Evolutionary conservation across 1,284 basidiomycete genomes (phyloP), one percentile per base, ranked within the genome.

Genomic region (Ganoderma resinaceum): DNA sequence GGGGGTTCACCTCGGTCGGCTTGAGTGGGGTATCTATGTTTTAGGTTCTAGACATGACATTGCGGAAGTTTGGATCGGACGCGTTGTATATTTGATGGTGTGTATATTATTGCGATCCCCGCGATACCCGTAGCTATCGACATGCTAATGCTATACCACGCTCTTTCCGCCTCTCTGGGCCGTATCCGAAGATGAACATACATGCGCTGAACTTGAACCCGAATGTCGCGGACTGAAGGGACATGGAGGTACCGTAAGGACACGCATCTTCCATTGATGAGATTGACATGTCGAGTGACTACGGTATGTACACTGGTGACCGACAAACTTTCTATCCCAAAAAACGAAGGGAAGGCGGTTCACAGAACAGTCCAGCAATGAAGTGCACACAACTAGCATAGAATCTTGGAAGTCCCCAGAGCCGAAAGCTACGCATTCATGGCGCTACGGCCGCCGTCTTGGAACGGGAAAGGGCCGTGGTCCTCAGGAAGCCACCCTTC

Each of bases 121-220:
- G 11, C 23, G 46, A 49, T 49, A 49, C 46, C 43, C 42, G 46
- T 66, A 66, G 33, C 37, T 38, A 38, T 58, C 40, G 26, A 58
- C 65, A 53, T 55, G 58, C 58, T 68, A 70, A 70, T 70, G 66
- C 70, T 68, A 70, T 70, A 70, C 70, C 70, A 63, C 65, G 16
- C 33, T 52, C 43, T 38, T 33, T 33, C 31, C 16, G 11, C n/a
- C 5, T 12, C 9, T 23, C 18, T 46, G n/a, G n/a, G n/a, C n/a
- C n/a, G n/a, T n/a, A n/a, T n/a, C n/a, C n/a, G n/a, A n/a, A n/a
- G n/a, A n/a, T n/a, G n/a, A n/a, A n/a, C n/a, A n/a, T n/a, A n/a
- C n/a, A n/a, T n/a, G n/a, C n/a, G n/a, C n/a, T n/a, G n/a, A n/a
- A n/a, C 37, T 35, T 35, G 5, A 46, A 23, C n/a, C n/a, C 23